phyloP scores from a whole-genome alignment of 2,329 filamentous ascomycete species.

The Westerdykella ornata region DNA sequence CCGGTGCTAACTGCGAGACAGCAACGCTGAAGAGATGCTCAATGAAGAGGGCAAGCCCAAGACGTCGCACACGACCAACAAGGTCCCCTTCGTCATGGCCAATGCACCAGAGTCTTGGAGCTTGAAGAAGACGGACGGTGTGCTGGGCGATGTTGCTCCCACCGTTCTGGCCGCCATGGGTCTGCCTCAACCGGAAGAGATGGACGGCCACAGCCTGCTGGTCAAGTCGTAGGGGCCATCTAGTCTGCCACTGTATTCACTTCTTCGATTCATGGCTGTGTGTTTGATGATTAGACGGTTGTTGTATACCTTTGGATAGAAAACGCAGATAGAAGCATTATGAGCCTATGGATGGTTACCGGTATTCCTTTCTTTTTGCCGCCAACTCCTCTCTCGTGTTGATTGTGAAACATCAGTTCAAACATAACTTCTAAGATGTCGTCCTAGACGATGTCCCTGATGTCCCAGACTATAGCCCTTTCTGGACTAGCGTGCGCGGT shows the following conservation, averaged over 20 bases:
- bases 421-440: no score
- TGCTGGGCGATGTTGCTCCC: slow-evolving; percentile 96
- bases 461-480: no score
- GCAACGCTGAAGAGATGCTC: slow-evolving; percentile 98
- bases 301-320: slow-evolving; percentile 3
- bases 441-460: no score
- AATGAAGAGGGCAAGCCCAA: slow-evolving; percentile 93
- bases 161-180: slow-evolving; percentile 89
- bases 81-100: slow-evolving; percentile 96
- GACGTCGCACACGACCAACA: slow-evolving; percentile 96
- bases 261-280: slow-evolving; percentile 8
- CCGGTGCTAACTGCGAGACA: slow-evolving; percentile 26
- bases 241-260: not conserved
- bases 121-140: slow-evolving; percentile 74
- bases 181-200: slow-evolving; percentile 79
- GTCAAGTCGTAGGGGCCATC: slow-evolving; percentile 58
- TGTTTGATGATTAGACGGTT: slow-evolving; percentile 8
- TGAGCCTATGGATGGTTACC: no score
- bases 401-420: no score
- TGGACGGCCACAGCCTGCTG: slow-evolving; percentile 81
- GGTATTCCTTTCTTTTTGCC: no score
- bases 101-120: slow-evolving; percentile 88
- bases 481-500: no score
- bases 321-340: slow-evolving; percentile 7
- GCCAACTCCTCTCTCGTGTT: no score